Conservation (phyloP, 495 filamentous ascomycete genomes). For the Trichoderma reesei region DNA sequence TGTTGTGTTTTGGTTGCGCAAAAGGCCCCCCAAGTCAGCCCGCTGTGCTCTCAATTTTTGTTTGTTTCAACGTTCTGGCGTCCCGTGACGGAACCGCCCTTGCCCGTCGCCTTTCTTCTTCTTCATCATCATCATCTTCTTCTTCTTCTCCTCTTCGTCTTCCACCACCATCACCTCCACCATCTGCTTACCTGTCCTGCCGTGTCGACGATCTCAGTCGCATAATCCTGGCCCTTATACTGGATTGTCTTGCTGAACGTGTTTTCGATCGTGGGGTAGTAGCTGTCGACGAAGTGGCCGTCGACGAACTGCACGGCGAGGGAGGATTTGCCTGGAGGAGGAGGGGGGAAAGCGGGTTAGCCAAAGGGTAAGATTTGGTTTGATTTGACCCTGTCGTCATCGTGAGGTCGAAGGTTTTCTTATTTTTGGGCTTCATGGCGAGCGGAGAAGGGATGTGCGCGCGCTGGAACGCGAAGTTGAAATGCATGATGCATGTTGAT, state of each 20-base stretch:
- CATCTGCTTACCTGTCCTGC: conserved; percentile 66
- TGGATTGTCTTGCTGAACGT: conserved; percentile 94
- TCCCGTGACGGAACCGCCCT: too few relatives aligned
- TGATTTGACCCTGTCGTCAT: too few relatives aligned
- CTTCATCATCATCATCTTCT: too few relatives aligned
- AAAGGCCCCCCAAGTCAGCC: background rate
- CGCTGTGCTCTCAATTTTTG: too few relatives aligned
- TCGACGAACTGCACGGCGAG: conserved; percentile 97
- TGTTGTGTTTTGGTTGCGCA: conserved; percentile 24
- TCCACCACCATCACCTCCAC: too few relatives aligned
- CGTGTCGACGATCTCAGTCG: conserved; percentile 97
- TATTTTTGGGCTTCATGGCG: conserved; percentile 9
- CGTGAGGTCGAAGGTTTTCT: too few relatives aligned
- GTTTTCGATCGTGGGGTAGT: conserved; percentile 99
- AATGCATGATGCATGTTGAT: background rate
- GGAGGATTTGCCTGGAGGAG: conserved; percentile 83
- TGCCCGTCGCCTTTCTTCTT: too few relatives aligned
- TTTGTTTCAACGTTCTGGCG: too few relatives aligned
- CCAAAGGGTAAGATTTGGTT: conserved; percentile 8
- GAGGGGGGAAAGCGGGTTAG: background rate
- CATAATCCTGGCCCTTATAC: conserved; percentile 83
- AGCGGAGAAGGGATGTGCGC: conserved; percentile 11
- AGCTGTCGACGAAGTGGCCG: conserved; percentile 95
- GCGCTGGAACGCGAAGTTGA: background rate
- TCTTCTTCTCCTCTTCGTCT: too few relatives aligned